phyloP scores from a whole-genome alignment of 257 asterid genomes.

The Fraxinus pennsylvanica region DNA sequence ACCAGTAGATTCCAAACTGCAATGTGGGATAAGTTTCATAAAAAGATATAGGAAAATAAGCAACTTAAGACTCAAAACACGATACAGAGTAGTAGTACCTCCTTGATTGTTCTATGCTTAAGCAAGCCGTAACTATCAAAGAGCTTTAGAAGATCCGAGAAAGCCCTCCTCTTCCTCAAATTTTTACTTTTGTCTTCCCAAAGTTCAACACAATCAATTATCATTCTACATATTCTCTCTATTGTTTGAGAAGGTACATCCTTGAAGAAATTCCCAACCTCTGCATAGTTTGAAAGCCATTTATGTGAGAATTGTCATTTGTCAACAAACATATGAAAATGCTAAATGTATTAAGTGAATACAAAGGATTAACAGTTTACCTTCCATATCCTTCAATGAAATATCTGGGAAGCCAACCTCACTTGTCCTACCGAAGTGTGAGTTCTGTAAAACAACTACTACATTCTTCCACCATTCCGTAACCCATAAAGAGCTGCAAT shows the following conservation, averaged over 20 bases:
- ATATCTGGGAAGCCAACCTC: slow-evolving; percentile 32
- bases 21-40: neutral
- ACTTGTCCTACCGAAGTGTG: slow-evolving; percentile 23
- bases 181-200: slow-evolving; percentile 74
- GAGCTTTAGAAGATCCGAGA: slow-evolving; percentile 66
- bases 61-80: neutral
- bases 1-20: neutral
- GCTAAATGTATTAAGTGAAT: slow-evolving; percentile 9
- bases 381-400: slow-evolving; percentile 28
- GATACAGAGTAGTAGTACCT: slow-evolving; percentile 45
- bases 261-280: slow-evolving; percentile 32
- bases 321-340: neutral
- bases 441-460: slow-evolving; percentile 27
- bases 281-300: slow-evolving; percentile 44
- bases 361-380: slow-evolving; percentile 20
- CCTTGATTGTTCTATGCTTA: slow-evolving; percentile 55
- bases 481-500: slow-evolving; percentile 57
- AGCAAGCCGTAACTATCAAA: slow-evolving; percentile 75
- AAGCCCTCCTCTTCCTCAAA: slow-evolving; percentile 61
- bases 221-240: slow-evolving; percentile 41
- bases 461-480: slow-evolving; percentile 60
- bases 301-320: neutral
- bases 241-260: slow-evolving; percentile 46
- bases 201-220: slow-evolving; percentile 57
- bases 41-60: neutral